Base-by-base conservation (phyloP, 192 early-diverging fungal species). In the Coemansia umbellata region DNA sequence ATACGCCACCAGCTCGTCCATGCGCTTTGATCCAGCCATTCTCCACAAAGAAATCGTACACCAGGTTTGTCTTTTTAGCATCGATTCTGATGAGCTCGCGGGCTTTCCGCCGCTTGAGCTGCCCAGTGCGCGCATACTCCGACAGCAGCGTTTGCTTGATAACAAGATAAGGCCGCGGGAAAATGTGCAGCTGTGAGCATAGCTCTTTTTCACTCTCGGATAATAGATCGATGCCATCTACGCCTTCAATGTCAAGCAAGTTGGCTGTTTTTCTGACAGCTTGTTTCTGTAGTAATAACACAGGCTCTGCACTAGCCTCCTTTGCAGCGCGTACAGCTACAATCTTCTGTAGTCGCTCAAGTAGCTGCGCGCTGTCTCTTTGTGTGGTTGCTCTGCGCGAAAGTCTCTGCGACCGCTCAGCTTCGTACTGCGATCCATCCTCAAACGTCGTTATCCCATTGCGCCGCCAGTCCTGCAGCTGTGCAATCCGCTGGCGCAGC, bases 11-110 rank as follows among this genome's bases (percentile, higher is more conserved):
- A 15, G 55, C 14, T n/a, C 51, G 55, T 11, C 50, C 51, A 4
- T 55, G 59, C 13, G 80, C 65, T 41, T 86, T 84, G 65, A 98
- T 88, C 95, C 95, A 98, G 5, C 94, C 93, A 65, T 80, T 88
- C 50, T 89, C 83, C 8, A 94, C 84, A 65, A 95, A 99, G 66
- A 96, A 95, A 58, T 97, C 91, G 57, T 88, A 95, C 8, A 99
- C 84, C 60, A 80, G 68, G 61, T 80, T 80, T 3, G 92, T 89
- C 65, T 93, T 97, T 74, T 87, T 86, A 4, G 87, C 88, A 66
- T 99, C 96, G 51, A 97, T 94, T 71, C 90, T 91, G 73, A 94
- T 86, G 49, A 99, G 60, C 39, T 87, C 81, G n/a, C 91, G 73
- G 2, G 90, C 88, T 50, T 88, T 83, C 39, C 87, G 80, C 40